A percentile compares a stretch with the other conserved stretches of the same genome.
These are phyloP conservation scores for Curvularia verruculosa DNA, from an alignment of 2,329 filamentous ascomycete species.

Conservation along the genomic window DNA sequence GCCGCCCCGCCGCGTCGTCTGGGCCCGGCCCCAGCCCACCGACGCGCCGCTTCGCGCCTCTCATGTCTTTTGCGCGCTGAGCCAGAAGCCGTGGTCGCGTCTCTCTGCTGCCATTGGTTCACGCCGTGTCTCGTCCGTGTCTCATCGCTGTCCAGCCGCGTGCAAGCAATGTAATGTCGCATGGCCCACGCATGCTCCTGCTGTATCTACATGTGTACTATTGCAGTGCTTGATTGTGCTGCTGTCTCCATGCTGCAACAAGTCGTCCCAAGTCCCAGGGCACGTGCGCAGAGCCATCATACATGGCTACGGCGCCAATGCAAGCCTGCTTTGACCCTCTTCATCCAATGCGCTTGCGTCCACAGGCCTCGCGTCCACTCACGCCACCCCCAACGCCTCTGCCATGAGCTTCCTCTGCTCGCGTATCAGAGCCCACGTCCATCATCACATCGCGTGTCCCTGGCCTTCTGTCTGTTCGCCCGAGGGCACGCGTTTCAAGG, in stretches of 20 bases:
- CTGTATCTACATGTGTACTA: too few species aligned
- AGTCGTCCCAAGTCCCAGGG: background rate
- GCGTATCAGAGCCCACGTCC: conserved; percentile 1
- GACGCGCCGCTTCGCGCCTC: conserved; percentile 22
- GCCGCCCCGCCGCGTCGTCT: background rate
- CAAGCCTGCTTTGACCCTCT: conserved; percentile 1
- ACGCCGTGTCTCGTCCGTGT: conserved; percentile 40
- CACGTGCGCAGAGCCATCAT: conserved; percentile 9
- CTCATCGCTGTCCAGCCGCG: conserved; percentile 32
- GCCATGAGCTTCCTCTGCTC: conserved; percentile 1
- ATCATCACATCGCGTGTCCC: background rate
- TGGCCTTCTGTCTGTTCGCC: conserved; percentile 5
- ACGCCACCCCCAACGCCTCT: conserved; percentile 2
- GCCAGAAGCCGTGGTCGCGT: conserved; percentile 10
- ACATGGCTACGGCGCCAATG: conserved; percentile 8
- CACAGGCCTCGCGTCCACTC: conserved; percentile 6
- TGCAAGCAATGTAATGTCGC: conserved; percentile 14
- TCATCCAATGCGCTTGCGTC: background rate
- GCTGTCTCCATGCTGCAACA: background rate
- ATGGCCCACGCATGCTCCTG: background rate
- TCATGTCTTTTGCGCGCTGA: conserved; percentile 24
- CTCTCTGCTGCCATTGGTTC: conserved; percentile 30
- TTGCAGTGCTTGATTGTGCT: background rate
- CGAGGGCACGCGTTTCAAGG: conserved; percentile 30
- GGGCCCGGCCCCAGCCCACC: background rate